Evolutionary conservation across 139 green algal genomes (phyloP), one percentile per base, ranked within the genome.

Genomic region (Tetraselmis chui): DNA sequence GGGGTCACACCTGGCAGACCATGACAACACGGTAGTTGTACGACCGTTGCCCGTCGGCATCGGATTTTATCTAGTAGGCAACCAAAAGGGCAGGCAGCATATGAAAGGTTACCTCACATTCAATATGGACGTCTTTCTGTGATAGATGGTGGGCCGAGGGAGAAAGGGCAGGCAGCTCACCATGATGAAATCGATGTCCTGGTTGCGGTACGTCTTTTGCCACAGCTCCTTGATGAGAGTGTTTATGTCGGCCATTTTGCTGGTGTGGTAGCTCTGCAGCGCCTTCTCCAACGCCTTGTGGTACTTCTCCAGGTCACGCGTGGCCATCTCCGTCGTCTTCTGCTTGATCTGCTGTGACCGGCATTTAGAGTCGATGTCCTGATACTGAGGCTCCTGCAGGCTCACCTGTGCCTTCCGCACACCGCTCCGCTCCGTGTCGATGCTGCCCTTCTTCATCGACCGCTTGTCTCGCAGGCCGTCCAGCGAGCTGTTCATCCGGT

Each of bases 241-340:
- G 90, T 99, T 99, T 89, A 99, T 97, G 83, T 98, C 95, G 1
- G 90, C 83, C 96, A 99, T 99, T 88, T 98, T 98, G 84, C 79
- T 91, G 77, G 93, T 92, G 89, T 99, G 97, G 87, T 98, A 99
- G 2, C 86, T 74, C 84, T 98, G 93, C 88, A 99, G 88, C 26
- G 97, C 97, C 84, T 93, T 93, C 87, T 99, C 96, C 59, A 99
- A 91, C 0, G 95, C 96, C 88, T 95, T 95, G 88, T 97, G 88
- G 86, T 98, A 99, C 81, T 96, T 97, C 59, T 98, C 91, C 76
- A 99, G 86, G 83, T 99, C 96, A 1, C 29, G 75, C 77, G 87
- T 92, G 24, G 93, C 95, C 91, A 98, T 95, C 89, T 98, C 93
- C 0, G 89, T 95, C 24, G 95, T 98, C 77, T 91, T 90, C 78